A percentile compares a stretch with the other conserved stretches of the same genome.
Conservation (phyloP, 2,329 filamentous ascomycete species). For the Penicillium griseofulvum region DNA sequence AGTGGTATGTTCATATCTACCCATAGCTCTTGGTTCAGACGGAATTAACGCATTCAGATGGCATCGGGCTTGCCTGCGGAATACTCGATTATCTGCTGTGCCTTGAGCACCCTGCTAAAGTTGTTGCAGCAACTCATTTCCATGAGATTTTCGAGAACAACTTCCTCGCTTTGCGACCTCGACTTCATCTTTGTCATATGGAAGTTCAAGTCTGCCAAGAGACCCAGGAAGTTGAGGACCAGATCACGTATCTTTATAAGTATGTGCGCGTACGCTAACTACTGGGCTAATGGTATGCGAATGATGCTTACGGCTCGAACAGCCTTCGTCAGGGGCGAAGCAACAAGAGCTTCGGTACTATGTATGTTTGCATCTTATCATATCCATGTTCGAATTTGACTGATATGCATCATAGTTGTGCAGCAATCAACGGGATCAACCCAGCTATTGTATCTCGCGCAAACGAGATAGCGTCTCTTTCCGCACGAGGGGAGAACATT, state of each 20-base stretch:
- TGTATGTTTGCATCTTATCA: conserved; percentile 36
- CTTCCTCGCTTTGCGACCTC: conserved; percentile 48
- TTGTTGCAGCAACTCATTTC: conserved; percentile 63
- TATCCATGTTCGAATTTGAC: background rate
- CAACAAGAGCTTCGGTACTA: conserved; percentile 77
- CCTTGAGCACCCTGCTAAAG: conserved; percentile 54
- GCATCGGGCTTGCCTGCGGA: conserved; percentile 62
- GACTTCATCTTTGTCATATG: conserved; percentile 59
- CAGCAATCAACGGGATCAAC: conserved; percentile 81
- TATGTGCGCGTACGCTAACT: conserved; percentile 17
- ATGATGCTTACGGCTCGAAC: conserved; percentile 9
- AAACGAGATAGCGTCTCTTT: conserved; percentile 66
- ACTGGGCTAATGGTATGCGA: background rate
- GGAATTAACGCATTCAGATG: conserved; percentile 46
- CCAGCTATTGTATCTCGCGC: conserved; percentile 69
- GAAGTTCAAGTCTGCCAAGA: conserved; percentile 50
- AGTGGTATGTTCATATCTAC: conserved; percentile 38
- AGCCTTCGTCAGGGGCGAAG: conserved; percentile 63
- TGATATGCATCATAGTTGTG: conserved; percentile 57
- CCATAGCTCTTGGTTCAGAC: background rate
- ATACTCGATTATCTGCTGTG: conserved; percentile 58
- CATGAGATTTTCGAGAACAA: conserved; percentile 57
- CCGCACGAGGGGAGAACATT: conserved; percentile 72
- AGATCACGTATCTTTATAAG: conserved; percentile 68
- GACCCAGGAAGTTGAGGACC: conserved; percentile 47